Base-by-base conservation (phyloP, 768 basidiomycete species). In the Serendipita sp. region DNA sequence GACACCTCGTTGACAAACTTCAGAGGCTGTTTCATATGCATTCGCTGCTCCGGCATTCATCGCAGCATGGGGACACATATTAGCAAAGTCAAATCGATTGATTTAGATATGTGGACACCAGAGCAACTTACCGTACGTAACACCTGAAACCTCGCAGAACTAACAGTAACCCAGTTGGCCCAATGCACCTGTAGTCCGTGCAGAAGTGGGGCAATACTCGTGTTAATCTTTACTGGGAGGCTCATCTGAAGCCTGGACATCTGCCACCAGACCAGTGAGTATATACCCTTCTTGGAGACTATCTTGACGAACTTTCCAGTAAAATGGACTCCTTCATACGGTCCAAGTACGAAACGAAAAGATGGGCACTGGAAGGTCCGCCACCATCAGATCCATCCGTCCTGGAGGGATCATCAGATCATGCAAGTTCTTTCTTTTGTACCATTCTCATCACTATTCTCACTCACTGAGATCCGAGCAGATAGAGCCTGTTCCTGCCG, bases 61-160 rank as follows among this genome's bases (percentile, higher is more conserved):
- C 86, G 95, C 47, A 88, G 91, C 45, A 93, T 99, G 91, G 95
- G 95, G 66, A 97, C 95, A 0, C 95, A 99, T 74, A 96, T 98
- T 74, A 90, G 89, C 76, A 90, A 88, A 72, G 89, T 99, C 73
- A 96, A 96, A 72, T 95, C 92, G 2, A 90, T 99, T 64, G 95
- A 99, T 76, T 84, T 99, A 64, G 95, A 99, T 70, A 83, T 89
- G 16, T 99, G 95, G 95, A 95, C 91, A 5, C 91, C 91, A 2
- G 93, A 97, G 68, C 95, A 99, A 76, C 94, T 99, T 88, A 84
- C 86, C 76, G 93, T 92, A 69, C 67, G 81, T 68, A 34, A 1
- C 18, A 35, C 3, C 11, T 7, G 62, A 34, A n/a, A 34, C 60
- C 18, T 34, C 66, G 23, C 23, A 23, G 23, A 23, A 23, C 23